Evolutionary conservation across 768 basidiomycete species (phyloP).

Genomic region (Mycena vitilis): DNA sequence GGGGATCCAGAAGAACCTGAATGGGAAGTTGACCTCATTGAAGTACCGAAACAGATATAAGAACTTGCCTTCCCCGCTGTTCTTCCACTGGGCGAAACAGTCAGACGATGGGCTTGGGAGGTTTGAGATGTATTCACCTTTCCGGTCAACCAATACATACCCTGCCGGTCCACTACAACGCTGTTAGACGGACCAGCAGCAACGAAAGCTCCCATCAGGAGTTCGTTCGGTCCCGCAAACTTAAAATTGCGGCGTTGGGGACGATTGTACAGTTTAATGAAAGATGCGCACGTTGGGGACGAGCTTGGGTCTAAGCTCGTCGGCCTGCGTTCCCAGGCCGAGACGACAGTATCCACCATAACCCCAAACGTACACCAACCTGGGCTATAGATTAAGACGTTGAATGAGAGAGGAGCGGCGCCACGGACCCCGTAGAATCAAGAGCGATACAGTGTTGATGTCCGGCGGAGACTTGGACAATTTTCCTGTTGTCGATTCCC

Average conservation of each 20-base stretch:
- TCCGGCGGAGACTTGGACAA: slow-evolving; percentile 86
- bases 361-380: slow-evolving; percentile 87
- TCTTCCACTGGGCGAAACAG: slow-evolving; percentile 80
- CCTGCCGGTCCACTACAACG: slow-evolving; percentile 85
- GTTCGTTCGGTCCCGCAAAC: slow-evolving; percentile 80
- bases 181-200: slow-evolving; percentile 86
- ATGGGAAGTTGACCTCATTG: neutral
- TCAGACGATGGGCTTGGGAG: slow-evolving; percentile 12
- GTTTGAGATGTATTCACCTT: slow-evolving; percentile 58
- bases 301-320: slow-evolving; percentile 80
- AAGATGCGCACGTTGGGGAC: slow-evolving; percentile 75
- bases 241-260: slow-evolving; percentile 41
- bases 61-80: slow-evolving; percentile 84
- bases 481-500: slow-evolving; percentile 80
- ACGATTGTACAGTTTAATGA: neutral
- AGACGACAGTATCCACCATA: slow-evolving; percentile 93
- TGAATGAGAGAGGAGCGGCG: neutral
- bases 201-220: slow-evolving; percentile 72
- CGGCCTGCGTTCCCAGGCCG: slow-evolving; percentile 88
- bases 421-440: slow-evolving; percentile 75
- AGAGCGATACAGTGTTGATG: slow-evolving; percentile 89
- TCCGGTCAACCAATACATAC: slow-evolving; percentile 90
- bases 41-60: neutral
- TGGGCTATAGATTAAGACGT: slow-evolving; percentile 42
- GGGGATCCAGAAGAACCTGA: slow-evolving; percentile 91